Base-by-base conservation (phyloP, 2,329 filamentous ascomycete species). In the Ascochyta pisi region DNA sequence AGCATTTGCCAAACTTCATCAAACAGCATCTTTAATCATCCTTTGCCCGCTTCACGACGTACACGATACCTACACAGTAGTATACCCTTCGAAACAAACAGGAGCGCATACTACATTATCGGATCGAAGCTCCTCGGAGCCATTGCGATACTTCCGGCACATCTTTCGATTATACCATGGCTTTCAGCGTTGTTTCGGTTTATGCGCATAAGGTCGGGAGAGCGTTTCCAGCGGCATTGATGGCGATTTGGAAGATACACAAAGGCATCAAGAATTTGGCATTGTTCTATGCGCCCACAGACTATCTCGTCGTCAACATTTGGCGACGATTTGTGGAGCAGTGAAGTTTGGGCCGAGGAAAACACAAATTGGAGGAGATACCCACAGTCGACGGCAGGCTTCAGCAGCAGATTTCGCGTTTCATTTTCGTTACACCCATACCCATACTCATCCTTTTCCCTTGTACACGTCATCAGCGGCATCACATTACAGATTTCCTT, bases 331-430 rank as follows among this genome's bases (percentile, higher is more conserved):
- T 29, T 31, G 45, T 39, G 40, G 35, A 7, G 19, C 41, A 46
- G 41, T 8, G 10, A 29, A 22, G 19, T 12, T 23, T 24, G n/a
- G 37, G 53, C 27, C 46, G 19, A 46, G 41, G 46, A 40, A 46
- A 46, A 46, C 41, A 50, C 41, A 42, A 42, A 42, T 42, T 37
- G 47, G 47, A 29, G 42, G 47, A 34, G 46, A 55, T 55, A 55
- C 41, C 52, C 52, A 40, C 37, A 5, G 39, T 6, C 22, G 39
- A 16, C 15, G 23, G 39, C 39, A 56, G 42, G 47, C 43, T 51
- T 56, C 53, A 34, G 51, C 47, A 56, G 53, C 47, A 56, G 26
- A 23, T 55, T 56, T 56, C 37, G 42, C 47, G 42, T 56, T 51
- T 43, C 47, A 41, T 47, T 51, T 35, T 33, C 9, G 47, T 56